Evolutionary conservation across 257 asterid species (phyloP).

Genomic region (Lantana camara): DNA sequence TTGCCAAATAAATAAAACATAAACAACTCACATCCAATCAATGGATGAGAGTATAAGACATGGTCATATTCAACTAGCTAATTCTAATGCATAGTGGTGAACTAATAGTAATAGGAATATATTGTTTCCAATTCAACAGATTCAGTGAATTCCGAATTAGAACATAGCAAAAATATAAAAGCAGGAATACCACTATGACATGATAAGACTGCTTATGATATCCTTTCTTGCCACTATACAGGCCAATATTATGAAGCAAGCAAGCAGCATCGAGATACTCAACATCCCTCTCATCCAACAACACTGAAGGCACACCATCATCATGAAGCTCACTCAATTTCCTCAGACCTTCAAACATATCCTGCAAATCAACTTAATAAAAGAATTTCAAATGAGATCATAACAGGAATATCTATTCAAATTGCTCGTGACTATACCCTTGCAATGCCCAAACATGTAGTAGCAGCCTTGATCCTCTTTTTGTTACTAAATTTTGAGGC

Average conservation of each 20-base stretch:
- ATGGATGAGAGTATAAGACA: slow-evolving; percentile 24
- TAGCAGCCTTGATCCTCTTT: slow-evolving; percentile 68
- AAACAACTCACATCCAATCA: slow-evolving; percentile 11
- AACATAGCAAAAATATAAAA: slow-evolving; percentile 11
- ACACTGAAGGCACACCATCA: slow-evolving; percentile 27
- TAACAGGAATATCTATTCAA: slow-evolving; percentile 9
- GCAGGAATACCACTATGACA: slow-evolving; percentile 48
- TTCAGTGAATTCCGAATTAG: neutral
- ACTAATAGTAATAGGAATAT: neutral
- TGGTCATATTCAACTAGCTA: slow-evolving; percentile 19
- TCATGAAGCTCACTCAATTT: slow-evolving; percentile 34
- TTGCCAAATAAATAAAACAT: slow-evolving; percentile 21
- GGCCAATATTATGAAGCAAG: slow-evolving; percentile 78
- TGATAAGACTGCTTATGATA: slow-evolving; percentile 72
- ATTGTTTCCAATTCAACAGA: neutral
- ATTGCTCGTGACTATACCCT: slow-evolving; percentile 45
- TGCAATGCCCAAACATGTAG: slow-evolving; percentile 50
- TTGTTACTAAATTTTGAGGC: slow-evolving; percentile 60
- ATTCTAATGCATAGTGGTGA: slow-evolving; percentile 7
- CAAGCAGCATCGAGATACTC: slow-evolving; percentile 88
- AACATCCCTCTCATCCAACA: slow-evolving; percentile 59
- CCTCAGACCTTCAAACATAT: slow-evolving; percentile 61
- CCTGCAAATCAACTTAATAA: slow-evolving; percentile 48
- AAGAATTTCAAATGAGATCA: slow-evolving; percentile 17
- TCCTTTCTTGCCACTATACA: slow-evolving; percentile 70